Conservation (phyloP, 1,284 basidiomycete species). For the Moesziomyces aphidis region DNA sequence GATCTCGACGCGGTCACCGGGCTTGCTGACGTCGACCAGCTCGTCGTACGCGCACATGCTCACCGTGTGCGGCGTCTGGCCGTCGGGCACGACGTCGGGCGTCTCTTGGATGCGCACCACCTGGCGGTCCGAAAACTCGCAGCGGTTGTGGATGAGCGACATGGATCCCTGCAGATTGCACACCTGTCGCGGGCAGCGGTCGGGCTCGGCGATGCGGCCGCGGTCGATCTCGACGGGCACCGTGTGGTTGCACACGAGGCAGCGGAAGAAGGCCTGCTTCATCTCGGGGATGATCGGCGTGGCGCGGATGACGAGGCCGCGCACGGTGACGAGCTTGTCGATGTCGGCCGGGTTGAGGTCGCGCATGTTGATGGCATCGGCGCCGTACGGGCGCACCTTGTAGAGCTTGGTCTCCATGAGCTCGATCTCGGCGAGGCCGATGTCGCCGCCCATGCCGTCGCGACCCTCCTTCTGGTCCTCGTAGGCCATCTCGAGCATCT, state of each 20-base stretch:
- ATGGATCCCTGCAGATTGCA: constrained; percentile 89
- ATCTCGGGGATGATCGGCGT: constrained; percentile 99
- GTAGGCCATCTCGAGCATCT: constrained; percentile 69
- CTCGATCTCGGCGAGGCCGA: constrained; percentile 71
- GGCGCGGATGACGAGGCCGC: constrained; percentile 95
- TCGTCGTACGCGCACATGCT: constrained; percentile 96
- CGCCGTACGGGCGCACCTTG: constrained; percentile 90
- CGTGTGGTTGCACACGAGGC: constrained; percentile 93
- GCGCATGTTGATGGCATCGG: constrained; percentile 72
- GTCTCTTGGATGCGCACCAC: constrained; percentile 96
- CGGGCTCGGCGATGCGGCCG: constrained; percentile 93
- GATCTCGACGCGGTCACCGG: constrained; percentile 90
- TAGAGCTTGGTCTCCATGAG: constrained; percentile 74
- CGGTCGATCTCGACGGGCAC: constrained; percentile 95
- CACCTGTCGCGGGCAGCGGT: constrained; percentile 89
- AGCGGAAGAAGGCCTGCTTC: constrained; percentile 97
- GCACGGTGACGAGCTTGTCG: constrained; percentile 85
- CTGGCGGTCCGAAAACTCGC: constrained; percentile 93
- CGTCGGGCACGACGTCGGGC: constrained; percentile 95
- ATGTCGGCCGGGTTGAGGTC: constrained; percentile 66
- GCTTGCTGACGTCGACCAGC: constrained; percentile 92
- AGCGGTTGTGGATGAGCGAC: constrained; percentile 95
- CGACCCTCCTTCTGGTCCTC: constrained; percentile 78
- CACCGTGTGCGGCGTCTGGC: constrained; percentile 97
- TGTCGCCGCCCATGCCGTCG: constrained; percentile 77